phyloP scores from a whole-genome alignment of 495 filamentous ascomycete genomes.

The Aspergillus asperescens region DNA sequence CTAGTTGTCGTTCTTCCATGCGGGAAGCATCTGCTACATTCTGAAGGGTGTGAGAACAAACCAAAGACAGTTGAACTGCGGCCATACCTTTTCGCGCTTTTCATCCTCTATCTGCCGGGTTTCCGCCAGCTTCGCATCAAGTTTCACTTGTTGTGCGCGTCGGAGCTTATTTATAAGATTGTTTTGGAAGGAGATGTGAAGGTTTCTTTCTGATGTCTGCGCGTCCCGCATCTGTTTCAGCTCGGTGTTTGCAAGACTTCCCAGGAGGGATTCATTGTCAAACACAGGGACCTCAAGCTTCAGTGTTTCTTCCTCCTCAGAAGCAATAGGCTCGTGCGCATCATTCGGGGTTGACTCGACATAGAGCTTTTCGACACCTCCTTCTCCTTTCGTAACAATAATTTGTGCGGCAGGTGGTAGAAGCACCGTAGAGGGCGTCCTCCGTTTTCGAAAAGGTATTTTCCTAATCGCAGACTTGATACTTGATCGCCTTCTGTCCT shows the following conservation, averaged over 20 bases:
- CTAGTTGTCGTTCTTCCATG: constrained; percentile 69
- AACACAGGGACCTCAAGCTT: constrained; percentile 37
- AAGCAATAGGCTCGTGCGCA: background rate
- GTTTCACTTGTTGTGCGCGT: constrained; percentile 30
- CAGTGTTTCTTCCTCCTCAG: constrained; percentile 18
- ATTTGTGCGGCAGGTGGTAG: constrained; percentile 31
- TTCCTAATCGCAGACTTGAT: constrained; percentile 38
- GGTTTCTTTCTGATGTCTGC: constrained; percentile 52
- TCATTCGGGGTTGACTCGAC: constrained; percentile 22
- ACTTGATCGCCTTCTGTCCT: constrained; percentile 31
- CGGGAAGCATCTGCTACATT: constrained; percentile 48
- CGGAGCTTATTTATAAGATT: constrained; percentile 29
- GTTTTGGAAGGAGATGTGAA: constrained; percentile 52
- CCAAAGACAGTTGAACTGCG: constrained; percentile 27
- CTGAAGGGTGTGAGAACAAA: constrained; percentile 36
- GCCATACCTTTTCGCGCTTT: constrained; percentile 50
- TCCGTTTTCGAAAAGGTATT: constrained; percentile 37
- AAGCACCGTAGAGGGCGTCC: constrained; percentile 27
- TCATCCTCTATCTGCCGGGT: constrained; percentile 43
- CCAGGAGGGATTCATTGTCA: constrained; percentile 33
- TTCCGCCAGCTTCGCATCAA: constrained; percentile 25
- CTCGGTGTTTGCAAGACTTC: constrained; percentile 44
- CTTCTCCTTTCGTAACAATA: constrained; percentile 23
- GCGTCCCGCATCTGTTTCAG: constrained; percentile 47
- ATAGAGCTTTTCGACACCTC: constrained; percentile 28